A percentile compares a stretch with the other conserved stretches of the same genome.
Evolutionary conservation across 2,329 filamentous ascomycete genomes (phyloP).

Genomic region (Talaromyces funiculosus): DNA sequence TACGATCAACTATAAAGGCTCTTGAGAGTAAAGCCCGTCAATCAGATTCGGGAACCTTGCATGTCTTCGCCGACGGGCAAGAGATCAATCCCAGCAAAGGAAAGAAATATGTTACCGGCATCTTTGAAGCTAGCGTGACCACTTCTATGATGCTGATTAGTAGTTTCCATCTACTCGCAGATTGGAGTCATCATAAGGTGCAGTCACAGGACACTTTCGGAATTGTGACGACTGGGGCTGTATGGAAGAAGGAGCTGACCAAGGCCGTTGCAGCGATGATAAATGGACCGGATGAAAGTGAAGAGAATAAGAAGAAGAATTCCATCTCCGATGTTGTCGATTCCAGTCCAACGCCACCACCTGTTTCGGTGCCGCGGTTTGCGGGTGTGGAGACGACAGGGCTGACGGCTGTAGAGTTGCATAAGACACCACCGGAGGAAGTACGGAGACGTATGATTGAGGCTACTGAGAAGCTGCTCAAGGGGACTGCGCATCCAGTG

Average conservation of each 20-base stretch:
- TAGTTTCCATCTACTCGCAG: constrained; percentile 28
- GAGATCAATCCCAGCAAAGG: constrained; percentile 10
- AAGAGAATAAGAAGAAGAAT: constrained; percentile 19
- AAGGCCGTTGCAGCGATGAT: constrained; percentile 61
- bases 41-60: not conserved
- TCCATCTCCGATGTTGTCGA: constrained; percentile 19
- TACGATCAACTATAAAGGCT: constrained; percentile 46
- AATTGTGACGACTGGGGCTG: constrained; percentile 80
- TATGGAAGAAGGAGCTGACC: constrained; percentile 70
- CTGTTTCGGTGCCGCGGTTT: constrained; percentile 48
- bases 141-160: constrained; percentile 54
- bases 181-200: constrained; percentile 28
- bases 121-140: constrained; percentile 78
- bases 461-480: constrained; percentile 63
- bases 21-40: constrained; percentile 12
- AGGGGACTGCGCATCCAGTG: constrained; percentile 45
- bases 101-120: constrained; percentile 63
- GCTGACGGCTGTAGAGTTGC: constrained; percentile 71
- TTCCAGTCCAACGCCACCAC: not conserved
- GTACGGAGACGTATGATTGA: constrained; percentile 61
- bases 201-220: constrained; percentile 56
- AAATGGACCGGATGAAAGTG: constrained; percentile 39
- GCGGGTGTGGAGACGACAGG: constrained; percentile 79
- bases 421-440: constrained; percentile 59
- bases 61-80: not conserved